Conservation (phyloP, 1,139 yeast genomes). For the Debaryomycetaceae sp. region DNA sequence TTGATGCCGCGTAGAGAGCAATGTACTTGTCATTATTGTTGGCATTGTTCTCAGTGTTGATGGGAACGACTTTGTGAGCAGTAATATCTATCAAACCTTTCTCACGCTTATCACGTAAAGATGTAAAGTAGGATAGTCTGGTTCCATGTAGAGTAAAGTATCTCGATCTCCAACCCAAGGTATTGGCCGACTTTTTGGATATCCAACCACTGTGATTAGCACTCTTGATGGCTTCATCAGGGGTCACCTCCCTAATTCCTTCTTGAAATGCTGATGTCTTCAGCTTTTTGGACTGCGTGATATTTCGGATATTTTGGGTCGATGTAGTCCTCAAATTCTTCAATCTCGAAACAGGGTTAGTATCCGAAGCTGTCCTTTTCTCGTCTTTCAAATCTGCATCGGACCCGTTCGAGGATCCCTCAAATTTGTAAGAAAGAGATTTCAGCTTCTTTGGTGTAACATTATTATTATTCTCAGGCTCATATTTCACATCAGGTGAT, state of each 20-base stretch:
- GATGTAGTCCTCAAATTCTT: conserved; percentile 43
- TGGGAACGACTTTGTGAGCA: conserved; percentile 81
- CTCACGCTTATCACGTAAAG: conserved; percentile 77
- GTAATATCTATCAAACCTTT: conserved; percentile 94
- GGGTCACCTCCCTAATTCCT: conserved; percentile 76
- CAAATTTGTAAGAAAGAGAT: conserved; percentile 16
- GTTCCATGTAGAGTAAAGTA: conserved; percentile 92
- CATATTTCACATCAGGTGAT: conserved; percentile 27
- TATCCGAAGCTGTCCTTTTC: conserved; percentile 34
- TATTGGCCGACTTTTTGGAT: conserved; percentile 81
- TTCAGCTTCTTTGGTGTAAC: conserved; percentile 37
- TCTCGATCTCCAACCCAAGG: conserved; percentile 89
- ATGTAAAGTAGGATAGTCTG: conserved; percentile 79
- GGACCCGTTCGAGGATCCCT: conserved; percentile 3
- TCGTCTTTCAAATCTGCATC: conserved; percentile 19
- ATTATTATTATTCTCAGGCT: conserved; percentile 7
- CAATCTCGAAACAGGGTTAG: conserved; percentile 27
- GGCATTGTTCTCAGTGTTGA: conserved; percentile 49
- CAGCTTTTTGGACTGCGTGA: conserved; percentile 49
- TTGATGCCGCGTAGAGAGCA: conserved; percentile 85
- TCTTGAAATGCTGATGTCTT: conserved; percentile 91
- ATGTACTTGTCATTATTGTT: conserved; percentile 73
- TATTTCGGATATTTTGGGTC: conserved; percentile 41
- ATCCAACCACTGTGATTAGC: conserved; percentile 92
- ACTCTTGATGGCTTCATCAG: conserved; percentile 71